Conservation (phyloP, 768 basidiomycete species). For the Amanita subjunquillea region DNA sequence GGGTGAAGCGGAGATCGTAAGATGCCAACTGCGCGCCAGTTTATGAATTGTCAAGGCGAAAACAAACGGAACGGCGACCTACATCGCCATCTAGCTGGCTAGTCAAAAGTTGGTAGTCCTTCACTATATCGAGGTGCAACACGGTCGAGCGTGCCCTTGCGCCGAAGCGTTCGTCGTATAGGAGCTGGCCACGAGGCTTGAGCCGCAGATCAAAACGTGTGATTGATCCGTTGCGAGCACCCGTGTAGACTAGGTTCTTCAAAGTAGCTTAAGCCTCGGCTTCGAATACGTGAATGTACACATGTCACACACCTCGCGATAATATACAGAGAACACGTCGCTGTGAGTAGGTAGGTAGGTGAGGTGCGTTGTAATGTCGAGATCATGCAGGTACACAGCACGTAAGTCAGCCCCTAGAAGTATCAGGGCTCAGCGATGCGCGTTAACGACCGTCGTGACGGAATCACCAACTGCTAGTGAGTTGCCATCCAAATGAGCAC, state of each 20-base stretch:
- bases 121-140: slow-evolving; percentile 38
- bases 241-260: slow-evolving; percentile 43
- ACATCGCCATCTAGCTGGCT: slow-evolving; percentile 56
- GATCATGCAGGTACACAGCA: slow-evolving; percentile 41
- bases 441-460: background rate
- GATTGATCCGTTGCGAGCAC: slow-evolving; percentile 50
- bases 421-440: background rate
- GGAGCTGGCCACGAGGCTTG: slow-evolving; percentile 22
- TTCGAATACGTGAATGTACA: background rate
- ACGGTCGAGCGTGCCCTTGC: slow-evolving; percentile 32
- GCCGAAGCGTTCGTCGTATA: slow-evolving; percentile 28
- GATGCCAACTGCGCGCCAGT: slow-evolving; percentile 36
- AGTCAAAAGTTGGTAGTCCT: slow-evolving; percentile 42
- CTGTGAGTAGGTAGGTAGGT: slow-evolving; percentile 41
- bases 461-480: slow-evolving; percentile 43
- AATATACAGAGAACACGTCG: slow-evolving; percentile 54
- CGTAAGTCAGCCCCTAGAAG: slow-evolving; percentile 39
- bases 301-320: slow-evolving; percentile 30
- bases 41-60: background rate
- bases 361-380: slow-evolving; percentile 26
- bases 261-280: background rate
- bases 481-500: slow-evolving; percentile 36
- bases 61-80: slow-evolving; percentile 11
- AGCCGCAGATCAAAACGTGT: slow-evolving; percentile 48
- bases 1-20: slow-evolving; percentile 53